Conservation (phyloP, 2,329 filamentous ascomycete genomes). For the Exophiala calicioides region DNA sequence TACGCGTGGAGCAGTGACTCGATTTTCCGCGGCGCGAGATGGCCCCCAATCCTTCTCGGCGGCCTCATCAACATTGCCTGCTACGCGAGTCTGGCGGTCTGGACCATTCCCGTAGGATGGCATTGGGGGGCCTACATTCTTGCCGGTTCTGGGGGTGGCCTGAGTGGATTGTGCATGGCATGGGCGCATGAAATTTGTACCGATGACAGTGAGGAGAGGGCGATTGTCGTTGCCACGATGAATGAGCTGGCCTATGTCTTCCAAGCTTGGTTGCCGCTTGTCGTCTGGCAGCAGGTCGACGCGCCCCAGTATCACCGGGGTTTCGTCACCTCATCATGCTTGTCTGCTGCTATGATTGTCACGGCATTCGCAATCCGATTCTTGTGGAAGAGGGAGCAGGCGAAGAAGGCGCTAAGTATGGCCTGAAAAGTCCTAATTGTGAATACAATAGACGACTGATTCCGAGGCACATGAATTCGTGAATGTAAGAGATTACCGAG, state of each 20-base stretch:
- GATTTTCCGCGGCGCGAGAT: conserved; percentile 59
- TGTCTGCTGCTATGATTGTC: conserved; percentile 23
- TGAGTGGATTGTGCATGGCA: conserved; percentile 54
- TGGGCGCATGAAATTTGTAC: conserved; percentile 58
- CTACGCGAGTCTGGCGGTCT: conserved; percentile 49
- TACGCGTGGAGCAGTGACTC: conserved; percentile 69
- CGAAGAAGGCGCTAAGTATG: conserved; percentile 34
- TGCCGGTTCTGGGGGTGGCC: conserved; percentile 48
- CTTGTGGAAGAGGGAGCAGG: conserved; percentile 43
- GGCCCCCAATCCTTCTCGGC: conserved; percentile 65
- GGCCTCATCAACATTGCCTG: conserved; percentile 47
- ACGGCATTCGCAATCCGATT: conserved; percentile 50
- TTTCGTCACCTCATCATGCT: conserved; percentile 56
- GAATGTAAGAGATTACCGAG: no score
- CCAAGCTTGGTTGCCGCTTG: conserved; percentile 65
- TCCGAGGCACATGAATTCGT: no score
- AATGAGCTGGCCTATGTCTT: conserved; percentile 70
- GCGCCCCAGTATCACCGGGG: conserved; percentile 62
- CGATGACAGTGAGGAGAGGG: conserved; percentile 39
- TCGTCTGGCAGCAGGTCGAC: conserved; percentile 63
- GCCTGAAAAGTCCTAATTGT: no score
- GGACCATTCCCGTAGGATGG: conserved; percentile 56
- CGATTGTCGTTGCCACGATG: conserved; percentile 66
- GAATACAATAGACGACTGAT: no score
- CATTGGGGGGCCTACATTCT: conserved; percentile 66